These are phyloP conservation scores for Scedosporium dehoogii DNA, from an alignment of 2,329 filamentous ascomycete species.

Conservation along the genomic window DNA sequence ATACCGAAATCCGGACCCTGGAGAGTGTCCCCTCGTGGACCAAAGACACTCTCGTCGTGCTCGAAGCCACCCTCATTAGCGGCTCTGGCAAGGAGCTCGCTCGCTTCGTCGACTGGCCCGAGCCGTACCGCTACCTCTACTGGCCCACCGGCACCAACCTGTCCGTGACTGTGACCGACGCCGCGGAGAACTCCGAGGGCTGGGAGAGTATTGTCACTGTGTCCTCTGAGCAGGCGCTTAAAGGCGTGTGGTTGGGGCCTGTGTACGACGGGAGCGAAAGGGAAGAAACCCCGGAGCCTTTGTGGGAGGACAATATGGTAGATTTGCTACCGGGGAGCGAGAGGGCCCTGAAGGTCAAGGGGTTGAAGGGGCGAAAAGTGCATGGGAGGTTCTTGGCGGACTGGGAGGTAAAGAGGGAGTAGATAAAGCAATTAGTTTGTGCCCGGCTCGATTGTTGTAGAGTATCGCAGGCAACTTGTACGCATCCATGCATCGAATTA, in stretches of 20 bases:
- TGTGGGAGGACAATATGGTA: slow-evolving; percentile 4
- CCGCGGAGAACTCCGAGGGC: background rate
- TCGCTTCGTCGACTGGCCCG: slow-evolving; percentile 4
- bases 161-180: background rate
- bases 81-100: slow-evolving; percentile 2
- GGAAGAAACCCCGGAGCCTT: background rate
- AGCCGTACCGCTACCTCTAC: slow-evolving; percentile 2
- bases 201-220: background rate
- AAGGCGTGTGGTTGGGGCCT: slow-evolving; percentile 1
- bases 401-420: slow-evolving; percentile 1
- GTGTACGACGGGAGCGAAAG: background rate
- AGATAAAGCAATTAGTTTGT: background rate
- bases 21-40: background rate
- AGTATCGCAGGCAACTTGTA: no score
- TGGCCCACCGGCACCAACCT: background rate
- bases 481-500: no score
- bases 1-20: background rate
- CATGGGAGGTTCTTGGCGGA: background rate
- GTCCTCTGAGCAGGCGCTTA: background rate
- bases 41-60: background rate
- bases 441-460: no score
- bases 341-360: background rate
- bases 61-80: background rate
- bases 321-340: background rate
- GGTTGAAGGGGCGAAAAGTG: background rate